Conservation (phyloP, 805 yeast genomes). For the Zygosaccharomyces bisporus region DNA sequence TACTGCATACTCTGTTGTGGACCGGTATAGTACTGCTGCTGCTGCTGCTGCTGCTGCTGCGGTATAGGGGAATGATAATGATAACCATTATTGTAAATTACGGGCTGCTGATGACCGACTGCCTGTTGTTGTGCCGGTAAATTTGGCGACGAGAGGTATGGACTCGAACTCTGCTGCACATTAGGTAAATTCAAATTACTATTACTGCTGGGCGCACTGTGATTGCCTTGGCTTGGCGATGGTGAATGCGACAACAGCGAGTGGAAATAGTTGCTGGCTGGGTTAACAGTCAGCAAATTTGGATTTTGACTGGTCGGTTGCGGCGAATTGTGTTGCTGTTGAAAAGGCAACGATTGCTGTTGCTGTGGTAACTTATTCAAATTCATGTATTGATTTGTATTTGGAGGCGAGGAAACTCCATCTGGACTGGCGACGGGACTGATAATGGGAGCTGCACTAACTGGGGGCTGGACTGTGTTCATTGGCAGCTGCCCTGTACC, state of each 20-base stretch:
- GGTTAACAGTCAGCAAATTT: slow-evolving; percentile 25
- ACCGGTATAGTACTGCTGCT: slow-evolving; percentile 15
- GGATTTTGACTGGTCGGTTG: slow-evolving; percentile 16
- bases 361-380: slow-evolving; percentile 18
- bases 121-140: slow-evolving; percentile 1
- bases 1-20: slow-evolving; percentile 35
- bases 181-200: slow-evolving; percentile 12
- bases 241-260: slow-evolving; percentile 30
- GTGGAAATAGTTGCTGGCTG: slow-evolving; percentile 30
- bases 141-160: slow-evolving; percentile 7
- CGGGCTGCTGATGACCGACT: slow-evolving; percentile 11
- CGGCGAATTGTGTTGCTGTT: slow-evolving; percentile 16
- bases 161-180: slow-evolving; percentile 7
- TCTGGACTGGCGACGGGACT: slow-evolving; percentile 11
- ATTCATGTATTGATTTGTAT: slow-evolving; percentile 14
- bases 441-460: not conserved
- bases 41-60: slow-evolving; percentile 19
- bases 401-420: slow-evolving; percentile 18
- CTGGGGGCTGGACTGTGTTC: not conserved
- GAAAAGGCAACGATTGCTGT: slow-evolving; percentile 28
- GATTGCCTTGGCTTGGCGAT: slow-evolving; percentile 26
- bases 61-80: slow-evolving; percentile 26
- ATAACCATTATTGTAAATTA: slow-evolving; percentile 13
- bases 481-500: not conserved
- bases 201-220: slow-evolving; percentile 12